Evolutionary conservation across 805 yeast species (phyloP).

Genomic region (Barnettozyma vustinii): DNA sequence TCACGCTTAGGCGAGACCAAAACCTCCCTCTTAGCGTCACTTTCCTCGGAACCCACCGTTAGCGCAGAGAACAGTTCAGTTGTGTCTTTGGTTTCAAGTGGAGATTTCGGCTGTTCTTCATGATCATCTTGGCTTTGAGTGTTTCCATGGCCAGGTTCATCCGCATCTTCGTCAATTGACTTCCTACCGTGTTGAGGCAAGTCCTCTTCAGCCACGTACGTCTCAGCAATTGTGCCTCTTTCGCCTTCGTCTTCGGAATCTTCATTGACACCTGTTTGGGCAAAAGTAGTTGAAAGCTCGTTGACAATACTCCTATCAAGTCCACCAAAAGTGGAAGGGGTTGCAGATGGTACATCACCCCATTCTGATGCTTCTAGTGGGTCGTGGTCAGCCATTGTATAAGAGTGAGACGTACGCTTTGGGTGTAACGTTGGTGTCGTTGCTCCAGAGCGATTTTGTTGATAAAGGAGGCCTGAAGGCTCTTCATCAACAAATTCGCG

Average conservation of each 20-base stretch:
- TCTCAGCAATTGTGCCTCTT: neutral
- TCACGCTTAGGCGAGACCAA: slow-evolving; percentile 23
- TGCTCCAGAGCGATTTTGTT: neutral
- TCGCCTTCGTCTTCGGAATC: slow-evolving; percentile 6
- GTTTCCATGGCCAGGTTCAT: neutral
- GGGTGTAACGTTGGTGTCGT: neutral
- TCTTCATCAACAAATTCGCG: neutral
- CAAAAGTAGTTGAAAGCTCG: slow-evolving; percentile 19
- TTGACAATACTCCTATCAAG: slow-evolving; percentile 9
- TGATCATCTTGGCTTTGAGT: neutral
- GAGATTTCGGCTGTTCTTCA: slow-evolving; percentile 4
- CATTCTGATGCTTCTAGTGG: slow-evolving; percentile 52
- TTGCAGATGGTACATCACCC: slow-evolving; percentile 49
- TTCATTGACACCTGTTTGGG: slow-evolving; percentile 2
- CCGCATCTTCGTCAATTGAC: neutral
- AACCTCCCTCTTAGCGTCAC: slow-evolving; percentile 15
- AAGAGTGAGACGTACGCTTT: neutral
- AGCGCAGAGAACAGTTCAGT: slow-evolving; percentile 37
- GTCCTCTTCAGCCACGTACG: slow-evolving; percentile 4
- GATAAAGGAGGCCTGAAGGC: neutral
- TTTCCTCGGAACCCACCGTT: slow-evolving; percentile 30
- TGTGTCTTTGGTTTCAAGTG: slow-evolving; percentile 12
- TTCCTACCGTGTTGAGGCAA: neutral
- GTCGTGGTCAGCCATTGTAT: slow-evolving; percentile 25
- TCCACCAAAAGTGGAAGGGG: slow-evolving; percentile 15